Conservation (phyloP, 306 rosid genomes). For the Bauhinia variegata region DNA sequence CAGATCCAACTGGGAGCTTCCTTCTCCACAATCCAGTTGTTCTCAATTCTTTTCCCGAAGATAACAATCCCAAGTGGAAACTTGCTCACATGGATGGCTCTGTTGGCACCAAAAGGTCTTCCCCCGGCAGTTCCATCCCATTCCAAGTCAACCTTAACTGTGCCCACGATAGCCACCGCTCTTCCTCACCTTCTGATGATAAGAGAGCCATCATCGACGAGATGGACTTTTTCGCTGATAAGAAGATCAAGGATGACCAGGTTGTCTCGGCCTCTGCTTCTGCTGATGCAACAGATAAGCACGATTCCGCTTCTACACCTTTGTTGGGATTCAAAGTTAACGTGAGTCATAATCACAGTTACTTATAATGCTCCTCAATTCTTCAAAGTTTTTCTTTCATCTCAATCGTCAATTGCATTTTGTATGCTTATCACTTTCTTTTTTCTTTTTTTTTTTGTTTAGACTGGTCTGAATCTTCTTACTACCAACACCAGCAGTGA, state of each 20-base stretch:
- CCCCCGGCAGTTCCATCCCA: conserved; percentile 38
- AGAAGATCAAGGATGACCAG: conserved; percentile 3
- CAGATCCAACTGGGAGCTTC: conserved; percentile 64
- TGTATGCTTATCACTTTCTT: no score
- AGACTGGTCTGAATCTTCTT: conserved; percentile 82
- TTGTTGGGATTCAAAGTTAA: conserved; percentile 53
- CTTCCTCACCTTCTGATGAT: conserved; percentile 34
- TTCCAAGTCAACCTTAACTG: conserved; percentile 64
- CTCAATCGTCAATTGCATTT: neutral
- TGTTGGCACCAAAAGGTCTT: conserved; percentile 20
- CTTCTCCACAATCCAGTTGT: conserved; percentile 56
- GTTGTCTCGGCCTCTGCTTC: conserved; percentile 29
- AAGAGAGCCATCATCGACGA: conserved; percentile 55
- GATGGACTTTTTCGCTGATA: conserved; percentile 67
- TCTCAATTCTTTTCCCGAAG: conserved; percentile 69
- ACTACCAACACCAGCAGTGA: conserved; percentile 64
- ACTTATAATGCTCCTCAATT: neutral
- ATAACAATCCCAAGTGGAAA: conserved; percentile 29
- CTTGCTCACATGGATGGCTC: conserved; percentile 42
- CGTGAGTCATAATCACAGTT: conserved; percentile 45
- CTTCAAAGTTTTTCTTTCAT: neutral
- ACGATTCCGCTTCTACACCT: conserved; percentile 19
- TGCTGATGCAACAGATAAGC: conserved; percentile 14
- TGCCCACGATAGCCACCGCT: conserved; percentile 17
- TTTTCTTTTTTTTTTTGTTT: neutral